Conservation (phyloP, 495 filamentous ascomycete species). For the Filosporella fistucella region DNA sequence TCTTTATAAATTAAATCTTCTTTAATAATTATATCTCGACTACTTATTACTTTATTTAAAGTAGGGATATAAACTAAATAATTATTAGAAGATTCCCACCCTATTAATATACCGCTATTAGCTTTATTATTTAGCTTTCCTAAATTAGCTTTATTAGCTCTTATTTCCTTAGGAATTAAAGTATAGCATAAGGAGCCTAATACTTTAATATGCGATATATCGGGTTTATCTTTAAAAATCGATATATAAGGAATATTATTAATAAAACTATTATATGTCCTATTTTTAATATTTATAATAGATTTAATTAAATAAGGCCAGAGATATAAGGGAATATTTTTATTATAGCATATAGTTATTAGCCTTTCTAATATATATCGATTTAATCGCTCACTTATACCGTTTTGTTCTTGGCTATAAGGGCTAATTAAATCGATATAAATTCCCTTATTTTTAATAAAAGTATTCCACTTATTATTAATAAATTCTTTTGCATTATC, state of each 20-base stretch:
- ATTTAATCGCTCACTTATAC: conserved; percentile 9
- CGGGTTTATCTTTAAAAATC: not conserved
- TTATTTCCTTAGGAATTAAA: conserved; percentile 2
- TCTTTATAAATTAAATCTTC: conserved; percentile 10
- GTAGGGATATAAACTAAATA: conserved; percentile 11
- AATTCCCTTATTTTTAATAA: conserved; percentile 5
- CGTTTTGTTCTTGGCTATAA: not conserved
- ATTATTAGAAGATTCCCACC: conserved; percentile 12
- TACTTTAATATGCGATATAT: conserved; percentile 7
- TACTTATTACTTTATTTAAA: conserved; percentile 5
- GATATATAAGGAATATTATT: conserved; percentile 2
- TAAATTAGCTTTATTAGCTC: conserved; percentile 5
- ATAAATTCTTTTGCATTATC: conserved; percentile 12
- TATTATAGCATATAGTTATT: conserved; percentile 1
- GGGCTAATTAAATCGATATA: not conserved
- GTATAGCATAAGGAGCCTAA: conserved; percentile 8
- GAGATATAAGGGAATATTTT: conserved; percentile 8
- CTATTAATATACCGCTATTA: conserved; percentile 3
- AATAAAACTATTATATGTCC: conserved; percentile 13
- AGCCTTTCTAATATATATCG: conserved; percentile 8
- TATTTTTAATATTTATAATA: conserved; percentile 11
- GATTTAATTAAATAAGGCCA: conserved; percentile 8
- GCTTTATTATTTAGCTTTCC: conserved; percentile 4
- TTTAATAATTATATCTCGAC: conserved; percentile 11
- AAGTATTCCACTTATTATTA: not conserved